A percentile compares a stretch with the other conserved stretches of the same genome.
These are phyloP conservation scores for Paralagenidium karlingii DNA, from an alignment of 352 stramenopile genomes.

Conservation along the genomic window DNA sequence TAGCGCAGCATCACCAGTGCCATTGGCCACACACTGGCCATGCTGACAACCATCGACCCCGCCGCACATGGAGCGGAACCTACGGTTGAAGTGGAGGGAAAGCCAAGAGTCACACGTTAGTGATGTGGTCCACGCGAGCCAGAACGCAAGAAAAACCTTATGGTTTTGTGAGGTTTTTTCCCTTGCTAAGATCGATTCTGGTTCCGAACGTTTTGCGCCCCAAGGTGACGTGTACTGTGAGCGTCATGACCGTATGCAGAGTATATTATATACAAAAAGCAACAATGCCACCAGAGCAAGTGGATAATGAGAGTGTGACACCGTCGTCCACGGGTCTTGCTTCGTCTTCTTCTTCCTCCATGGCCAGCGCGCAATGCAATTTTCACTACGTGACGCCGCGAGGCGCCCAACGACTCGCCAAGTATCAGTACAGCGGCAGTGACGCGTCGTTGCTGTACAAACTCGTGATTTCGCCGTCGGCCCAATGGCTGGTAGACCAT, in stretches of 20 bases:
- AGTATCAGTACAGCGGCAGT: constrained; percentile 80
- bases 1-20: too few relatives aligned
- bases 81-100: too few relatives aligned
- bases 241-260: too few relatives aligned
- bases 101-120: too few relatives aligned
- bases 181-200: too few relatives aligned
- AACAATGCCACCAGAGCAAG: too few relatives aligned
- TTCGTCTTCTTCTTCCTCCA: neutral
- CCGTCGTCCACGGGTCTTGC: constrained; percentile 1
- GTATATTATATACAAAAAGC: too few relatives aligned
- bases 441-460: constrained; percentile 78
- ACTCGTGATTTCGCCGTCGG: constrained; percentile 58
- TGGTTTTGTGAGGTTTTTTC: too few relatives aligned
- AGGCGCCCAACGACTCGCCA: constrained; percentile 47
- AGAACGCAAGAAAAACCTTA: too few relatives aligned
- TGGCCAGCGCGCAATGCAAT: neutral
- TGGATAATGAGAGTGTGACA: neutral
- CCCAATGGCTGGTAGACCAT: constrained; percentile 63
- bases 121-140: too few relatives aligned
- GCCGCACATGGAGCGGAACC: constrained; percentile 8
- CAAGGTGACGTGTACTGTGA: too few relatives aligned
- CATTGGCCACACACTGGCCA: constrained; percentile 17
- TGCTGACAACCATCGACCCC: constrained; percentile 24
- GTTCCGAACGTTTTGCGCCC: too few relatives aligned
- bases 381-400: constrained; percentile 65